Base-by-base conservation (phyloP, 225 moss, liverwort and hornwort species). In the Anthoceros angustus region DNA sequence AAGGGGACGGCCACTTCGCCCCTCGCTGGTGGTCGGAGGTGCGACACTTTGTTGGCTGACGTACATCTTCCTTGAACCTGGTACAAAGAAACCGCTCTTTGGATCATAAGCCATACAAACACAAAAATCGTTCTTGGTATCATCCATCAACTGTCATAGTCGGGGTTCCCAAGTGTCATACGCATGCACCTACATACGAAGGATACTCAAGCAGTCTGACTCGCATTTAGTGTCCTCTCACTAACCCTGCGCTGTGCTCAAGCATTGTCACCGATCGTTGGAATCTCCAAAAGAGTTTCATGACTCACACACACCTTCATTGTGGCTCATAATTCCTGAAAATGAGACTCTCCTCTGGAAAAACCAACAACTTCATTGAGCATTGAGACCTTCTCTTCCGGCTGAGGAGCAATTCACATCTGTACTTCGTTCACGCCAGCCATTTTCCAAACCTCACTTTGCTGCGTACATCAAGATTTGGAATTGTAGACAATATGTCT, bases 1-100 rank as follows among this genome's bases (percentile, higher is more conserved):
- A 70, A 15, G 64, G 14, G 32, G 60, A 66, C 32, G 67, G 69
- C 69, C 62, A 60, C 10, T 23, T 55, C 55, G 55, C 8, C 55
- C 23, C 23, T 55, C 55, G n/a, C 55, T 20, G 7, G n/a, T 55
- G 55, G n/a, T 55, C 23, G 5, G n/a, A 7, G 55, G 32, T 4
- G 32, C 32, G 32, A 32, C 32, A 23, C 55, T 55, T 23, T 55
- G 55, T 18, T 8, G 55, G 7, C 14, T 55, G 55, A 15, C 7
- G 2, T 20, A 55, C 23, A 12, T 55, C 55, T 55, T 18, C 55
- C 23, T 1, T 15, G 18, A 15, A 55, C 55, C 55, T 55, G 55
- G 23, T 20, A 55, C 55, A 55, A 55, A 55, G n/a, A 20, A 7
- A 55, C 18, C 0, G 32, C 32, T 32, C 32, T 32, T 32, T 32